Evolutionary conservation across 2,329 filamentous ascomycete species (phyloP), one percentile per base, ranked within the genome.

Genomic region (Bipolaris oryzae): DNA sequence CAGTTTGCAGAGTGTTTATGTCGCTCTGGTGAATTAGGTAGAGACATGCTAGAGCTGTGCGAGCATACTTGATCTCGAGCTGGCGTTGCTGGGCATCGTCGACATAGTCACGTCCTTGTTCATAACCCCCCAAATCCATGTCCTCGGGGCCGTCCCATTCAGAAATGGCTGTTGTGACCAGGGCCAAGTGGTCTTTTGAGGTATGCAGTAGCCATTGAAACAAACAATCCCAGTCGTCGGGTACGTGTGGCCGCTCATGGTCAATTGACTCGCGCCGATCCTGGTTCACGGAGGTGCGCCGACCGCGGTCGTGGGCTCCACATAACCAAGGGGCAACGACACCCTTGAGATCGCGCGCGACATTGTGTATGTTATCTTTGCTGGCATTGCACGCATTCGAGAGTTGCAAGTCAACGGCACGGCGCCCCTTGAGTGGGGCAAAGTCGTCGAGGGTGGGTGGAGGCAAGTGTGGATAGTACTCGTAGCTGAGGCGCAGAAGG

Each of bases 111-210:
- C 79, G 79, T 7, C 74, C 74, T 25, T 78, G 76, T 38, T 82
- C 81, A 62, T 82, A 85, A 11, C 83, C 84, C 3, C 87, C 88
- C 4, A 91, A 72, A 62, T 92, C 88, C 44, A 89, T 81, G 68
- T 93, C 90, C 6, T 79, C 79, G 0, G 89, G 89, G 0, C 90
- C 90, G 65, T 88, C 85, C 90, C 90, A 94, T 61, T 89, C 84
- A 58, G 87, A 83, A 33, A 92, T 78, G 7, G 84, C 86, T 46
- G 81, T 80, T 31, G 87, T 80, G n/a, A 85, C 84, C n/a, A 87
- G 78, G 23, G 74, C 78, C 82, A 91, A 89, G 15, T 86, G 83
- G 18, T 79, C 79, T 3, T 80, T 78, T 0, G 89, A 86, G 58
- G 86, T 84, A 2, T 77, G 70, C 13, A 84, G 79, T 37, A 94